Conservation (phyloP, 2,329 filamentous ascomycete species). For the Diaporthe vexans region DNA sequence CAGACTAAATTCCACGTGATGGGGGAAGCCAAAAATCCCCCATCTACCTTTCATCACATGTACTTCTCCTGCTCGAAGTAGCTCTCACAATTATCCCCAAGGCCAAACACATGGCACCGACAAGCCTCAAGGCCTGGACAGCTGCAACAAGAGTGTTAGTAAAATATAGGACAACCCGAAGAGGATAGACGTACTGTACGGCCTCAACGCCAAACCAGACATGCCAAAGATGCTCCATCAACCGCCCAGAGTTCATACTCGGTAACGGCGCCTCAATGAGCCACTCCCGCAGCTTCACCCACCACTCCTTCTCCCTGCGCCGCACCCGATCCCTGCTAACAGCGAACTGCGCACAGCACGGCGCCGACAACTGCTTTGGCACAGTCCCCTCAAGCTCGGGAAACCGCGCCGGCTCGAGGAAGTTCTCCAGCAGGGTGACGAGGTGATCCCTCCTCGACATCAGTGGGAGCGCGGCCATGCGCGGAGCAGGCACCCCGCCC, state of each 20-base stretch:
- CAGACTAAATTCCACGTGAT: background rate
- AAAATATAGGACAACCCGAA: rapidly evolving
- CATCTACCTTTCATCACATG: background rate
- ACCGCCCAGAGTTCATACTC: conserved; percentile 60
- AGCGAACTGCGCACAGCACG: conserved; percentile 69
- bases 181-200: conserved; percentile 41
- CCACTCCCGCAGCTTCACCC: conserved; percentile 62
- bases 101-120: conserved; percentile 44
- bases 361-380: conserved; percentile 55
- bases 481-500: conserved; percentile 14
- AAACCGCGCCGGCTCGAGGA: conserved; percentile 40
- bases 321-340: conserved; percentile 60
- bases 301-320: conserved; percentile 57
- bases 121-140: conserved; percentile 44
- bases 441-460: conserved; percentile 42
- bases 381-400: conserved; percentile 44
- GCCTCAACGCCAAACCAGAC: conserved; percentile 51
- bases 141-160: conserved; percentile 28
- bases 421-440: conserved; percentile 44
- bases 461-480: background rate
- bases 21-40: background rate
- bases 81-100: conserved; percentile 43
- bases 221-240: conserved; percentile 69
- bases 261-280: conserved; percentile 58
- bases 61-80: conserved; percentile 41